These are phyloP conservation scores for Thinopyrum elongatum DNA, from an alignment of 176 grass and related monocot genomes.

Conservation along the genomic window DNA sequence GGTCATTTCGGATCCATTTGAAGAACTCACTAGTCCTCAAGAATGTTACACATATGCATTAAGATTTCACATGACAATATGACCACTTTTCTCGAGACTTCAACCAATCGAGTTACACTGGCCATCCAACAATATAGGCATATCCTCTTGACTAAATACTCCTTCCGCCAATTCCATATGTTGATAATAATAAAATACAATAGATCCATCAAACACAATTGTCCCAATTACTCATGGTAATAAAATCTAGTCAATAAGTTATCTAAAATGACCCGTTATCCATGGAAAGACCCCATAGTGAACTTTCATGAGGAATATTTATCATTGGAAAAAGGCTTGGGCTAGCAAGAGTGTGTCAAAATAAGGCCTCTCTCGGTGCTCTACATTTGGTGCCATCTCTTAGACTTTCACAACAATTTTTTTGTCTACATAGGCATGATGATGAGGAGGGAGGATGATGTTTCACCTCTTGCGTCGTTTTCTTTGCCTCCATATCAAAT, in stretches of 20 bases:
- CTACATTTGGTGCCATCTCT: not conserved
- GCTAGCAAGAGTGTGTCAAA: not conserved
- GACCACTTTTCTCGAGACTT: no score
- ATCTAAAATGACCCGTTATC: not conserved
- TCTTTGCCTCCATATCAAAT: not conserved
- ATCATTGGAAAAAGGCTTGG: not conserved
- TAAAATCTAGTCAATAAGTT: not conserved
- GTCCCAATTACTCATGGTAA: not conserved
- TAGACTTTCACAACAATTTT: not conserved
- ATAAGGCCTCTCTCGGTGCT: not conserved
- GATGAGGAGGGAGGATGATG: not conserved
- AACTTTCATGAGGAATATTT: not conserved
- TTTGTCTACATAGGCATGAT: not conserved
- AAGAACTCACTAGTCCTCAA: no score
- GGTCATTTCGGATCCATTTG: no score
- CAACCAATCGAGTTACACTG: no score
- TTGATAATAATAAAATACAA: not conserved
- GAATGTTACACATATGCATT: no score
- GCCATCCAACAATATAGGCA: not conserved
- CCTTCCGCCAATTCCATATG: not conserved
- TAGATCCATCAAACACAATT: not conserved
- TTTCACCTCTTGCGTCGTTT: not conserved
- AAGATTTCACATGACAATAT: no score
- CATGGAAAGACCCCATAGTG: not conserved
- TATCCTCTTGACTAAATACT: not conserved